Conservation (phyloP, 257 asterid genomes). For the Anisodus tanguticus region DNA sequence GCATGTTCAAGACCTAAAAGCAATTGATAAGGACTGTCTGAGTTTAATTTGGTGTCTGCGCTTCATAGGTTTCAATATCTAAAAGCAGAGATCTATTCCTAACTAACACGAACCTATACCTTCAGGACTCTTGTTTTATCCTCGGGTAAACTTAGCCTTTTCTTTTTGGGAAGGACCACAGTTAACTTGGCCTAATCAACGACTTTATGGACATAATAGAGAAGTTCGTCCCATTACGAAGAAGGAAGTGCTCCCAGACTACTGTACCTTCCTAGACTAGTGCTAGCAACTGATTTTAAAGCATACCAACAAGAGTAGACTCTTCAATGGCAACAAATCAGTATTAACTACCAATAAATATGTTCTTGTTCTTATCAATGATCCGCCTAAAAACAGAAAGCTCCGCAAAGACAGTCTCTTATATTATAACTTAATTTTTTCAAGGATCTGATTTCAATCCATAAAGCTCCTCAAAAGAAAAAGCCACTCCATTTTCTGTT, state of each 20-base stretch:
- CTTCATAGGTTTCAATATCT: background rate
- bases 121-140: background rate
- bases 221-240: background rate
- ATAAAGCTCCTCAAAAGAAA: background rate
- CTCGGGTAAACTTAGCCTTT: background rate
- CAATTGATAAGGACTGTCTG: background rate
- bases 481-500: background rate
- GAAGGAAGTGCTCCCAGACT: background rate
- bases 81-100: background rate
- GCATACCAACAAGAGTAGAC: background rate
- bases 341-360: background rate
- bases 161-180: background rate
- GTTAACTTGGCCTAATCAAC: background rate
- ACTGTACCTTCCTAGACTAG: constrained; percentile 5
- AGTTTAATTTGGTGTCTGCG: background rate
- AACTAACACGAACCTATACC: background rate
- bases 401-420: background rate
- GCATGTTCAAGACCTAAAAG: constrained; percentile 18
- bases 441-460: background rate
- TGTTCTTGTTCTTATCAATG: background rate
- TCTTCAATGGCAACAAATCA: background rate
- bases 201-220: background rate
- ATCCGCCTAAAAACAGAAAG: background rate
- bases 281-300: background rate
- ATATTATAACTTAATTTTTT: background rate